Percentiles rank a stretch among this genome's conserved stretches.
These are phyloP conservation scores for Acacia confusa DNA, from an alignment of 306 rosid genomes.

Conservation along the genomic window DNA sequence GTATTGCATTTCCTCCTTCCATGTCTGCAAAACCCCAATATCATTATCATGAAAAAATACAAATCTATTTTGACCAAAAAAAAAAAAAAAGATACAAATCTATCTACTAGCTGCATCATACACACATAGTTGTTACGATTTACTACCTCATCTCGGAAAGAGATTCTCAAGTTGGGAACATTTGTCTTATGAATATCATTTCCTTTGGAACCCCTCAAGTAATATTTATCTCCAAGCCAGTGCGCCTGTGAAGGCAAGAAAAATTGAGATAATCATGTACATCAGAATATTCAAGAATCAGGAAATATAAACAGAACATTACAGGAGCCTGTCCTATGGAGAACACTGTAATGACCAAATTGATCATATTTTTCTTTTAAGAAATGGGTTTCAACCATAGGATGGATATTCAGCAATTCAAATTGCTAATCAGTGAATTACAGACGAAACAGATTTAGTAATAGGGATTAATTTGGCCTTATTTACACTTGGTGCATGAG, in stretches of 20 bases:
- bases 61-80: too few species aligned
- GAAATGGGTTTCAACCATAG: neutral
- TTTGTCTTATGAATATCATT: constrained; percentile 80
- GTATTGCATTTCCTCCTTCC: constrained; percentile 81
- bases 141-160: constrained; percentile 59
- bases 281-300: constrained; percentile 12
- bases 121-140: constrained; percentile 1
- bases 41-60: constrained; percentile 17
- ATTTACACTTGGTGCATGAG: neutral
- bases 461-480: neutral
- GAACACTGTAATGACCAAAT: neutral
- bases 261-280: neutral
- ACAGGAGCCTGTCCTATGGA: neutral
- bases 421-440: neutral
- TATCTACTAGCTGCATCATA: neutral
- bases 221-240: constrained; percentile 77
- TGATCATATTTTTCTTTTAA: neutral
- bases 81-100: neutral
- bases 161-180: constrained; percentile 66
- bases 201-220: constrained; percentile 72
- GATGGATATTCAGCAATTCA: neutral
- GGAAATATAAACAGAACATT: neutral
- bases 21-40: constrained; percentile 57
- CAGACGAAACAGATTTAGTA: neutral
- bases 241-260: constrained; percentile 50